These are phyloP conservation scores for Septoria linicola DNA, from an alignment of 2,329 filamentous ascomycete genomes.

Conservation along the genomic window DNA sequence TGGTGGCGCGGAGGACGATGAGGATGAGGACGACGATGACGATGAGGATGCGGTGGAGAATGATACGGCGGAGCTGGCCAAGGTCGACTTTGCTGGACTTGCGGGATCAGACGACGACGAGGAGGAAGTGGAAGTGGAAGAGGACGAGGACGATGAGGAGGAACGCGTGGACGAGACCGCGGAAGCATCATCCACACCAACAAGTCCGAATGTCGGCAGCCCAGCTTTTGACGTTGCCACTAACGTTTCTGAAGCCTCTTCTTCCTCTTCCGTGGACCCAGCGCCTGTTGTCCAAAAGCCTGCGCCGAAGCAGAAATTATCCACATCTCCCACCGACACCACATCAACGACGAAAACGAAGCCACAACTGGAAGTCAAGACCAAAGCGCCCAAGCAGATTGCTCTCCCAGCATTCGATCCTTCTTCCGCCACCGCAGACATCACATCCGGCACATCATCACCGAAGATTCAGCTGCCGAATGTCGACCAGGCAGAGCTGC, in stretches of 20 bases:
- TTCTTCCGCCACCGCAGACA: constrained; percentile 16
- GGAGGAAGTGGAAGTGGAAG: no score
- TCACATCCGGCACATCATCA: constrained; percentile 33
- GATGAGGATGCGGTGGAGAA: constrained; percentile 29
- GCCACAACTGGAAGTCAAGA: constrained; percentile 25
- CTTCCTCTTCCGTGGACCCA: constrained; percentile 48
- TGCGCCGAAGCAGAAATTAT: constrained; percentile 16
- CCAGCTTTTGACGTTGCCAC: constrained; percentile 43
- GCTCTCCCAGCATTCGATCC: constrained; percentile 20
- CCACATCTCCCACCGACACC: constrained; percentile 10
- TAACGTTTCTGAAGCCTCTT: constrained; percentile 46
- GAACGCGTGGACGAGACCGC: constrained; percentile 34
- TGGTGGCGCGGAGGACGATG: constrained; percentile 28
- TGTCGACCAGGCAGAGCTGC: constrained; percentile 70
- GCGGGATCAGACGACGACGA: constrained; percentile 25
- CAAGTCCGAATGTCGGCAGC: constrained; percentile 41
- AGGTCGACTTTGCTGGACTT: constrained; percentile 37
- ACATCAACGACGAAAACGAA: constrained; percentile 15
- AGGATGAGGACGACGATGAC: constrained; percentile 27
- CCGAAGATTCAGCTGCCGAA: constrained; percentile 49
- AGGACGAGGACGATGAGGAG: constrained; percentile 26
- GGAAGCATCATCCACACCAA: constrained; percentile 38
- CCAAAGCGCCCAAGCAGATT: constrained; percentile 35
- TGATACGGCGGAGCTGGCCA: constrained; percentile 30
- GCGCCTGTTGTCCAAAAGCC: constrained; percentile 31